Base-by-base conservation (phyloP, 305 asterid species). In the Fraxinus greggii region DNA sequence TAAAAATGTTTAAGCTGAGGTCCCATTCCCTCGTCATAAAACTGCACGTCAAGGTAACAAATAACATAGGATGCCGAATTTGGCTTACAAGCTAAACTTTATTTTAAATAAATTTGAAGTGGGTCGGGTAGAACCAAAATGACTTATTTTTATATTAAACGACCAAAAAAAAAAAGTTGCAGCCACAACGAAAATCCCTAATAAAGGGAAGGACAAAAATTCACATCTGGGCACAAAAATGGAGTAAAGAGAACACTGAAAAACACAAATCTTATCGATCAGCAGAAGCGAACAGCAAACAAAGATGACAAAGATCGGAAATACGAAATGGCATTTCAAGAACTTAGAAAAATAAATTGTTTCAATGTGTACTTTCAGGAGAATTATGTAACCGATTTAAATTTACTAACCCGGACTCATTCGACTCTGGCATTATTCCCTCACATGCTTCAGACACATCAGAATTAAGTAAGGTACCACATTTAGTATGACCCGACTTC, bases 331-430 rank as follows among this genome's bases (percentile, higher is more conserved):
- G 84, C 94, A 92, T 88, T 86, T 81, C 85, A 90, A 90, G 89
- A 90, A 82, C 83, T 75, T 63, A 38, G 29, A 81, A 88, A 91
- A 87, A 87, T 85, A 87, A 92, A 95, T 86, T 78, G 97, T 93
- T 91, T 95, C 93, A 95, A 95, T 88, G 97, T 95, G 97, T 93
- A 93, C 90, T 95, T 92, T 95, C 97, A 88, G 97, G 95, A 90
- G 97, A 95, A 95, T 91, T 95, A 88, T 95, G 99, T 95, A 95
- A 93, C 98, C 97, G 92, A 91, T 95, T 92, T 88, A 92, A 88
- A 88, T 89, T 90, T 88, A 92, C 90, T 78, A 92, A 91, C 90
- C 81, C 93, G 77, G 94, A 87, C 90, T 90, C 88, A 79, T 88
- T 69, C 75, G 91, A 90, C 89, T 87, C 93, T 83, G 88, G 91